Conservation (phyloP, 1,284 basidiomycete genomes). For the Flammula alnicola region DNA sequence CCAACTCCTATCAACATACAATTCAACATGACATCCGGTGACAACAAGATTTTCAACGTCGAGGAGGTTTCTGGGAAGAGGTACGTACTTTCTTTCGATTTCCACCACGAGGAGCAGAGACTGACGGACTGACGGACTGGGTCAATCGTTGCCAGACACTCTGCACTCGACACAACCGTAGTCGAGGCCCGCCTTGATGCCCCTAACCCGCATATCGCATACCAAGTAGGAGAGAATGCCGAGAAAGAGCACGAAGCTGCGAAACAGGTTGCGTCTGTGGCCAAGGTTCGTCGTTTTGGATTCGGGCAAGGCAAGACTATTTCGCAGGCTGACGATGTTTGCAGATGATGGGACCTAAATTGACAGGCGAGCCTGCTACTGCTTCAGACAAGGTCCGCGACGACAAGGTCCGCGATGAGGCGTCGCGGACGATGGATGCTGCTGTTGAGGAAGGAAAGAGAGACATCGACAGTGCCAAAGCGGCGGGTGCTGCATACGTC, state of each 20-base stretch:
- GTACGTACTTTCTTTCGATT: constrained; percentile 26
- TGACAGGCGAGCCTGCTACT: constrained; percentile 44
- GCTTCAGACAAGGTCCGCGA: constrained; percentile 47
- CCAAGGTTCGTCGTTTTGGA: background rate
- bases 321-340: background rate
- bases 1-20: no score
- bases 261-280: constrained; percentile 4
- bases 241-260: constrained; percentile 45
- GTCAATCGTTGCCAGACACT: constrained; percentile 20
- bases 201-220: constrained; percentile 43
- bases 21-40: constrained; percentile 18
- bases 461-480: constrained; percentile 50
- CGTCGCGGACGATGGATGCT: constrained; percentile 47
- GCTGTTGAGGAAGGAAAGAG: constrained; percentile 60
- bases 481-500: constrained; percentile 49
- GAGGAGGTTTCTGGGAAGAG: constrained; percentile 34
- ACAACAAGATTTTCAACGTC: constrained; percentile 38
- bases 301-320: background rate
- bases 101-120: no score
- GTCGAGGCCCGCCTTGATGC: constrained; percentile 53
- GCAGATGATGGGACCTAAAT: constrained; percentile 48
- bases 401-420: constrained; percentile 36
- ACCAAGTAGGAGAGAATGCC: constrained; percentile 48
- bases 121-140: background rate
- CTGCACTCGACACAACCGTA: constrained; percentile 53